Conservation (phyloP, 163 green algal genomes). For the Scenedesmus sp. region DNA sequence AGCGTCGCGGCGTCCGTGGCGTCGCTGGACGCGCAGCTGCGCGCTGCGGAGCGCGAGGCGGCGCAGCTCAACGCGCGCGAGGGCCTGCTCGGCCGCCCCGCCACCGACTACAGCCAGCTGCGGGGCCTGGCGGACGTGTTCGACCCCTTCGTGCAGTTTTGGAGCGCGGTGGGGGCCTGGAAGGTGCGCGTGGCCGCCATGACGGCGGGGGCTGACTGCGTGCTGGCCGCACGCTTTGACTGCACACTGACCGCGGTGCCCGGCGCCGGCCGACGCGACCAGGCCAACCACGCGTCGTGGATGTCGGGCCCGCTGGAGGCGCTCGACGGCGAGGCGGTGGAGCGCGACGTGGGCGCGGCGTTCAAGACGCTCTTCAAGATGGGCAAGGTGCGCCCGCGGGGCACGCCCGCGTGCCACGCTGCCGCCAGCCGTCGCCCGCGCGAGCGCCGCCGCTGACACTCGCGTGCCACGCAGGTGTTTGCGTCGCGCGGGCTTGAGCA, state of each 20-base stretch:
- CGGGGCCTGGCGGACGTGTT: slow-evolving; percentile 72
- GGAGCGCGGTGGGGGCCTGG: slow-evolving; percentile 60
- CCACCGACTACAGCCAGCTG: slow-evolving; percentile 78
- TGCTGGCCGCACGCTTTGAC: background rate
- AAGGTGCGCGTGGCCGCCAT: slow-evolving; percentile 34
- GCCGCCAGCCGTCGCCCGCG: too few relatives aligned
- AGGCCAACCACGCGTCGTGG: slow-evolving; percentile 67
- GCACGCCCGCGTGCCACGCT: too few relatives aligned
- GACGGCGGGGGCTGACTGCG: background rate
- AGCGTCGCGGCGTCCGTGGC: slow-evolving; percentile 56
- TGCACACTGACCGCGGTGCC: background rate
- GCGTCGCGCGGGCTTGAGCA: slow-evolving; percentile 56
- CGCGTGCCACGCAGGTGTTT: slow-evolving; percentile 55
- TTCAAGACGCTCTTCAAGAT: slow-evolving; percentile 78
- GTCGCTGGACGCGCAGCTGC: slow-evolving; percentile 66
- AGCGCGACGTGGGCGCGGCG: slow-evolving; percentile 65
- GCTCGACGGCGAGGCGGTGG: slow-evolving; percentile 78
- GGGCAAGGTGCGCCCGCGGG: slow-evolving; percentile 51
- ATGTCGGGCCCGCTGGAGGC: slow-evolving; percentile 71
- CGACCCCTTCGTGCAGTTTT: slow-evolving; percentile 83
- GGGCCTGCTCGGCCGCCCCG: slow-evolving; percentile 68
- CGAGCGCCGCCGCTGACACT: too few relatives aligned
- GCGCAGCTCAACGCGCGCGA: slow-evolving; percentile 61
- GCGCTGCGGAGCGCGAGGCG: slow-evolving; percentile 50
- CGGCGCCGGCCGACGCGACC: too few relatives aligned